These are phyloP conservation scores for Emergomyces africanus DNA, from an alignment of 2,329 filamentous ascomycete species.

Conservation along the genomic window DNA sequence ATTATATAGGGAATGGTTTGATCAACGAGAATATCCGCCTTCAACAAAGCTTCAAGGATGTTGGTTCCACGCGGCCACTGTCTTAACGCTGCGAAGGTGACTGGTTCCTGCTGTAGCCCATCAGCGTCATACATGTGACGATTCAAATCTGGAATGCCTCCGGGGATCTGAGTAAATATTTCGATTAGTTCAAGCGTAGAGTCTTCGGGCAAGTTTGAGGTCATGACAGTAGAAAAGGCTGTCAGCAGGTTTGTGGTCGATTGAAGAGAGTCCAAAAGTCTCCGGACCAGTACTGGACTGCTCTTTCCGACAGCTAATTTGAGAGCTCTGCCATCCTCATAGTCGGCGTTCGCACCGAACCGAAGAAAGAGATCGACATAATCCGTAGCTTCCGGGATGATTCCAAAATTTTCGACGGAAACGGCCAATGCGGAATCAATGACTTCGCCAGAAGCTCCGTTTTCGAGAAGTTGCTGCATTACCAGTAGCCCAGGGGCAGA, in stretches of 20 bases:
- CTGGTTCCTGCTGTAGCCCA: conserved; percentile 32
- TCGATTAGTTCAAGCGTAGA: conserved; percentile 39
- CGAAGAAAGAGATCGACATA: conserved; percentile 32
- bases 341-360: conserved; percentile 37
- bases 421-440: conserved; percentile 36
- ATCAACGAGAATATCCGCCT: conserved; percentile 49
- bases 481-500: conserved; percentile 39
- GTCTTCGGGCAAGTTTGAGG: conserved; percentile 38
- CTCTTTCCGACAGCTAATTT: conserved; percentile 41
- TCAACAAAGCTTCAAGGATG: conserved; percentile 41
- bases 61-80: conserved; percentile 43
- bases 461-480: conserved; percentile 35
- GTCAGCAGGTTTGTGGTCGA: conserved; percentile 35
- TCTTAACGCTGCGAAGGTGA: conserved; percentile 41
- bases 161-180: conserved; percentile 29
- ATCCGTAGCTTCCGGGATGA: conserved; percentile 22
- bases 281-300: conserved; percentile 29
- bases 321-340: conserved; percentile 39
- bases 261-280: conserved; percentile 4
- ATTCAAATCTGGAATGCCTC: conserved; percentile 6
- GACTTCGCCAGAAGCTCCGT: conserved; percentile 19
- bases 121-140: conserved; percentile 35
- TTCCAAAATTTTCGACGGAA: conserved; percentile 33
- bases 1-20: conserved; percentile 37
- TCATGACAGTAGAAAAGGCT: conserved; percentile 46